These are phyloP conservation scores for Ophiostoma angusticollis DNA, from an alignment of 2,329 filamentous ascomycete species.

Conservation along the genomic window DNA sequence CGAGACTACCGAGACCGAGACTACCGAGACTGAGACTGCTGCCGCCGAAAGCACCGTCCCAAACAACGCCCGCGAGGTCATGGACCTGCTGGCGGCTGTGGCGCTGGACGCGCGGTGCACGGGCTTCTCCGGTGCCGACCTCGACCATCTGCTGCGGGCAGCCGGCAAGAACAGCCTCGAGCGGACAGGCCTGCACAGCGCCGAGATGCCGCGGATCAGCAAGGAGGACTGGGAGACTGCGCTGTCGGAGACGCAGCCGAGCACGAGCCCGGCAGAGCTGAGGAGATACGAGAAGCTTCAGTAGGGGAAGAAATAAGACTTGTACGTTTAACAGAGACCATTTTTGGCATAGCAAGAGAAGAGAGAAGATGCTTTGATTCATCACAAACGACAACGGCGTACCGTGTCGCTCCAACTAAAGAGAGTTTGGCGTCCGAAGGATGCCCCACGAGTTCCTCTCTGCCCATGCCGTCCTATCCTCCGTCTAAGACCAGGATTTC, in stretches of 20 bases:
- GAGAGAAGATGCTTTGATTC: constrained; percentile 4
- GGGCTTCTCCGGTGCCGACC: constrained; percentile 61
- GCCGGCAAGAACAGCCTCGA: constrained; percentile 27
- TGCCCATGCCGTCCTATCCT: too few relatives aligned
- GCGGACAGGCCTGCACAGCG: constrained; percentile 16
- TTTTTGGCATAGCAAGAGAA: background rate
- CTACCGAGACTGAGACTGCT: constrained; percentile 8
- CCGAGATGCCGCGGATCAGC: constrained; percentile 22
- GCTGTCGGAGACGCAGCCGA: constrained; percentile 33
- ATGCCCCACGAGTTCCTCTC: too few relatives aligned
- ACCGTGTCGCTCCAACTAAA: too few relatives aligned
- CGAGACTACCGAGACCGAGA: constrained; percentile 17
- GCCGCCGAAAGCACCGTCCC: too few relatives aligned
- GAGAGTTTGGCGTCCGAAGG: too few relatives aligned
- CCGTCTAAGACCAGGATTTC: too few relatives aligned
- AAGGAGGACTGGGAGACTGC: constrained; percentile 40
- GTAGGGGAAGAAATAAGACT: background rate
- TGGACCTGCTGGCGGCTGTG: constrained; percentile 39
- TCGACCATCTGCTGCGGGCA: constrained; percentile 37
- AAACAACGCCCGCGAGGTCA: constrained; percentile 35
- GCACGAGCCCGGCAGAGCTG: constrained; percentile 25
- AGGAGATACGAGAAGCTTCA: constrained; percentile 11
- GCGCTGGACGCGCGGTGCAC: constrained; percentile 56
- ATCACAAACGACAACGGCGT: background rate
- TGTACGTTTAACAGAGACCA: background rate